Evolutionary conservation across 257 asterid species (phyloP).

Genomic region (Rehmannia glutinosa): DNA sequence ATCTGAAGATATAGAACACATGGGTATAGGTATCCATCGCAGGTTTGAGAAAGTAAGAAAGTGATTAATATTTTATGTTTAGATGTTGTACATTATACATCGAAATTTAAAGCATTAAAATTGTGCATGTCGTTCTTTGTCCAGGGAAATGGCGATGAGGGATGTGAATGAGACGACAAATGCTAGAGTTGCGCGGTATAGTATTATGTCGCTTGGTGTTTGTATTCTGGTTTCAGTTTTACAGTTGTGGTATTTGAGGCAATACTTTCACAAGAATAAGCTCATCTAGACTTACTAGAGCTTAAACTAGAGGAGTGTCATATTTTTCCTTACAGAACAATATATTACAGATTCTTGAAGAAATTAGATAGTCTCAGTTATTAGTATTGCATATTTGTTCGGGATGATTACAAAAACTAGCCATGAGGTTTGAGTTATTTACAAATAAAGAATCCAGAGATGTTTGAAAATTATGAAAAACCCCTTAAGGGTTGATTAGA

Average conservation of each 20-base stretch:
- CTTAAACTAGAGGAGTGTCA: too few species aligned
- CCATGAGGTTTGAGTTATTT: too few species aligned
- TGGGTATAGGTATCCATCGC: too few species aligned
- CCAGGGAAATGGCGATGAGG: constrained; percentile 59
- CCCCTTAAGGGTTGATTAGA: too few species aligned
- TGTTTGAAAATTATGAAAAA: too few species aligned
- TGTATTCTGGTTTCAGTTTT: constrained; percentile 39
- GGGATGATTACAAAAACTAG: too few species aligned
- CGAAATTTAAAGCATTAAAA: not conserved
- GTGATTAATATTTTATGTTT: too few species aligned
- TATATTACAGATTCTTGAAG: constrained; percentile 3
- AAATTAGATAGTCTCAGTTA: not conserved
- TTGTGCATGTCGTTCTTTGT: not conserved
- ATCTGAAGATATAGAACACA: too few species aligned
- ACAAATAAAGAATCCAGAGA: too few species aligned
- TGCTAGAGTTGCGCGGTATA: constrained; percentile 52
- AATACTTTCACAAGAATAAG: constrained; percentile 51
- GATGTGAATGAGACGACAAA: too few species aligned
- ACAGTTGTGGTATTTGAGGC: constrained; percentile 52
- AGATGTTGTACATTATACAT: not conserved
- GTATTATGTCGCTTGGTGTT: constrained; percentile 51
- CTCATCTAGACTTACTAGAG: constrained; percentile 60
- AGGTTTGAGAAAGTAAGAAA: too few species aligned
- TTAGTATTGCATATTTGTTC: not conserved
- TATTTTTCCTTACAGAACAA: too few species aligned